Conservation (phyloP, 495 filamentous ascomycete genomes). For the Cairneyella variabilis region DNA sequence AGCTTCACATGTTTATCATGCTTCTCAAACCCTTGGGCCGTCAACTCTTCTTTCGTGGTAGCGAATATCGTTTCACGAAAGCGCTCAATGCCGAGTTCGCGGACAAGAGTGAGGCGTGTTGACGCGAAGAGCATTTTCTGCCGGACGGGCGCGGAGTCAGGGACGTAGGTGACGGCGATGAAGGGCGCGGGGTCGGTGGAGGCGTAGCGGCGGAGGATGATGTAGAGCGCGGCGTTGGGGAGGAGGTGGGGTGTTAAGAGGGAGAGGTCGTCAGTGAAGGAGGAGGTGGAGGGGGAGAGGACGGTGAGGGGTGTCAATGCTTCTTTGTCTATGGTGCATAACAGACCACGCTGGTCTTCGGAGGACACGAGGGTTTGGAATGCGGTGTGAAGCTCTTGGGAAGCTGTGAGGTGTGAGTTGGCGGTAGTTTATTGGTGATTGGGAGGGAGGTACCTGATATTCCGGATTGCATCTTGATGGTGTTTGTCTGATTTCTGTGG, state of each 20-base stretch:
- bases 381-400: conserved; percentile 76
- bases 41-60: conserved; percentile 70
- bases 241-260: conserved; percentile 61
- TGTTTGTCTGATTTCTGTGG: neutral
- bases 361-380: conserved; percentile 71
- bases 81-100: conserved; percentile 85
- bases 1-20: conserved; percentile 67
- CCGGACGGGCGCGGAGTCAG: conserved; percentile 81
- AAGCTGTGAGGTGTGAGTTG: conserved; percentile 51
- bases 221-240: conserved; percentile 73
- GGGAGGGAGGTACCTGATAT: conserved; percentile 58
- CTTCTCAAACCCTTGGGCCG: conserved; percentile 66
- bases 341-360: conserved; percentile 66
- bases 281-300: conserved; percentile 49
- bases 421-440: neutral
- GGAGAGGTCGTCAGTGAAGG: conserved; percentile 59
- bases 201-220: conserved; percentile 71
- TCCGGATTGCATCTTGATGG: conserved; percentile 74
- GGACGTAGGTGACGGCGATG: conserved; percentile 84
- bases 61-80: conserved; percentile 77
- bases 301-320: conserved; percentile 59
- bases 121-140: conserved; percentile 95
- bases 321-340: conserved; percentile 76
- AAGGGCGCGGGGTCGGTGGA: conserved; percentile 46
- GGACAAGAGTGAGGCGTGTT: conserved; percentile 75